A percentile compares a stretch with the other conserved stretches of the same genome.
Conservation (phyloP, 768 basidiomycete genomes). For the Podaxis sp. region DNA sequence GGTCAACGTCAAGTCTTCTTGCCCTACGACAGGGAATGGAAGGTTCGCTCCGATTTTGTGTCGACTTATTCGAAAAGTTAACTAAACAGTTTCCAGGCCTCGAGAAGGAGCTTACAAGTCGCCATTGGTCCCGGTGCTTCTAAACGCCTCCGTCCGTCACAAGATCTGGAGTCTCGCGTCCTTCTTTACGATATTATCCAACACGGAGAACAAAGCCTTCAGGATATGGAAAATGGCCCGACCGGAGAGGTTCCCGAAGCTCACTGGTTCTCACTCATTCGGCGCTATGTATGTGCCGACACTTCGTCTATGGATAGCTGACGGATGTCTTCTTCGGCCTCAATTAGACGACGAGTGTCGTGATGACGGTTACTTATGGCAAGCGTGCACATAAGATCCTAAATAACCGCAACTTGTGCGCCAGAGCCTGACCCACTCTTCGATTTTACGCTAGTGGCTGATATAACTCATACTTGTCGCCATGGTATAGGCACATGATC, state of each 20-base stretch:
- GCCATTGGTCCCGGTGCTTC: conserved; percentile 22
- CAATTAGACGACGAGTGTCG: conserved; percentile 20
- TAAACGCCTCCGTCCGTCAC: conserved; percentile 18
- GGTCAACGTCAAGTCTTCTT: conserved; percentile 23
- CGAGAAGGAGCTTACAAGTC: conserved; percentile 18
- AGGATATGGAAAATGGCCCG: conserved; percentile 14
- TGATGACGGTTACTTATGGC: conserved; percentile 21
- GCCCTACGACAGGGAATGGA: conserved; percentile 25
- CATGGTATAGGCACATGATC: conserved; percentile 17
- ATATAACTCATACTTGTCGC: not conserved
- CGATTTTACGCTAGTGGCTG: not conserved
- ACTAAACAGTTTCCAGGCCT: conserved; percentile 14
- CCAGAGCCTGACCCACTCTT: not conserved
- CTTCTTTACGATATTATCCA: conserved; percentile 19
- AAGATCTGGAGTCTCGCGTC: conserved; percentile 24
- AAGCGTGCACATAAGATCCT: conserved; percentile 19
- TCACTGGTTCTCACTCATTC: conserved; percentile 25
- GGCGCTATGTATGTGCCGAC: conserved; percentile 21
- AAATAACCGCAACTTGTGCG: conserved; percentile 18
- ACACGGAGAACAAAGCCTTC: conserved; percentile 16
- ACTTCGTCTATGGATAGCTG: not conserved
- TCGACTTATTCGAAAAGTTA: not conserved
- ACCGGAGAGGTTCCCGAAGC: conserved; percentile 21
- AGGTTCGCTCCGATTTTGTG: conserved; percentile 14
- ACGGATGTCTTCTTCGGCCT: not conserved